Evolutionary conservation across 73 alveolate species (phyloP).

Genomic region (Paramecium pentaurelia): DNA sequence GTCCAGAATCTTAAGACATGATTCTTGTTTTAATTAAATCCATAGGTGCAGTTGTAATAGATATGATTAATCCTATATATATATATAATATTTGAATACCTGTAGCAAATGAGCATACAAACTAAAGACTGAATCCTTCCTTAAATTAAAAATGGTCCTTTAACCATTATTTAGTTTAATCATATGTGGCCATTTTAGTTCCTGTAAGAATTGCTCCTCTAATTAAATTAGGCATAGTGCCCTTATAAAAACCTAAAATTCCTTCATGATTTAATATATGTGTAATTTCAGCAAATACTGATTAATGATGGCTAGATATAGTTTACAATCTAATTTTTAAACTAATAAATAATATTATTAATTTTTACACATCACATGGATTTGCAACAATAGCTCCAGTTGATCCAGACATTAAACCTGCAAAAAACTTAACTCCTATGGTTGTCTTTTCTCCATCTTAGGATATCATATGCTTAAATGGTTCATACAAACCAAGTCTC

Average conservation of each 20-base stretch:
- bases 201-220: constrained; percentile 83
- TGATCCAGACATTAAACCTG: constrained; percentile 81
- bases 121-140: constrained; percentile 67
- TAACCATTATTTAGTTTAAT: constrained; percentile 75
- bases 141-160: constrained; percentile 57
- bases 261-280: constrained; percentile 60
- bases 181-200: constrained; percentile 78
- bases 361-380: constrained; percentile 74
- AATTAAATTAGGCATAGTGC: constrained; percentile 68
- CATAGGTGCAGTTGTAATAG: constrained; percentile 81
- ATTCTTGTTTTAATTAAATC: constrained; percentile 77
- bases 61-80: constrained; percentile 66
- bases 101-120: constrained; percentile 70
- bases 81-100: neutral
- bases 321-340: constrained; percentile 78
- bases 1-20: constrained; percentile 74
- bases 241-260: constrained; percentile 74
- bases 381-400: constrained; percentile 80
- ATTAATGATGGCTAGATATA: constrained; percentile 62
- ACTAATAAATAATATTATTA: neutral
- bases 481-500: constrained; percentile 79
- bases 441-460: constrained; percentile 68
- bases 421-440: constrained; percentile 67
- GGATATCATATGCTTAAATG: constrained; percentile 63
- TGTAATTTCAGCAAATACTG: constrained; percentile 26